Base-by-base conservation (phyloP, 2,329 filamentous ascomycete genomes). In the Colletotrichum tropicale region DNA sequence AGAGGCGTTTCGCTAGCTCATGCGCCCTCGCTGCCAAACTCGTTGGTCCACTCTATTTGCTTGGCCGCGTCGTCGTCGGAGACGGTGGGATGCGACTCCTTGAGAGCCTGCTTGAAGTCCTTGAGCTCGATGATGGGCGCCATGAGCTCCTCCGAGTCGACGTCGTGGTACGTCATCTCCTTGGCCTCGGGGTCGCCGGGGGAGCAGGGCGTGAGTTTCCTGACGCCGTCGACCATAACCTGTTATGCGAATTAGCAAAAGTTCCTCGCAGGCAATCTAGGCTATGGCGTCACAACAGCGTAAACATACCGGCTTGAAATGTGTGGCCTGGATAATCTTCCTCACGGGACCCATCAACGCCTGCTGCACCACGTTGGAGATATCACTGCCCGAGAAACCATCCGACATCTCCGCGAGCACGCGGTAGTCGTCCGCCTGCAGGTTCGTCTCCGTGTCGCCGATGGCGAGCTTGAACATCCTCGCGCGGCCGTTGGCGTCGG, bases 331-430 rank as follows among this genome's bases (percentile, higher is more conserved):
- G 84, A 98, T 94, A 79, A 99, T 98, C 86, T 98, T 98, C 77
- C 97, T 91, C 77, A 99, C 95, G 3, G 97, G 98, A 82, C 98
- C 96, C 97, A 99, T 99, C 52, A 99, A 88, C 1, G 97, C 97
- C 83, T 98, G 95, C 84, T 99, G 97, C 24, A 98, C 97, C 5
- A 95, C 96, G 82, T 98, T 98, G 81, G 91, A 92, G 80, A 99
- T 98, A 91, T 99, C 97, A 78, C 94, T 98, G 43, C 97, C 97
- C 0, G 96, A 98, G 85, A 98, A 99, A 1, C 97, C 97, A 75
- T 98, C 96, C 67, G 95, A 96, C 81, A 96, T 88, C 80, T 94
- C 90, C 4, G 94, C 96, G 78, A 99, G 87, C 72, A 93, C 91
- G 79, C 93, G 92, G 85, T 93, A 98, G 84, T 99, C 97, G 38